phyloP scores from a whole-genome alignment of 2,329 filamentous ascomycete species.

The Cercospora citrullina region DNA sequence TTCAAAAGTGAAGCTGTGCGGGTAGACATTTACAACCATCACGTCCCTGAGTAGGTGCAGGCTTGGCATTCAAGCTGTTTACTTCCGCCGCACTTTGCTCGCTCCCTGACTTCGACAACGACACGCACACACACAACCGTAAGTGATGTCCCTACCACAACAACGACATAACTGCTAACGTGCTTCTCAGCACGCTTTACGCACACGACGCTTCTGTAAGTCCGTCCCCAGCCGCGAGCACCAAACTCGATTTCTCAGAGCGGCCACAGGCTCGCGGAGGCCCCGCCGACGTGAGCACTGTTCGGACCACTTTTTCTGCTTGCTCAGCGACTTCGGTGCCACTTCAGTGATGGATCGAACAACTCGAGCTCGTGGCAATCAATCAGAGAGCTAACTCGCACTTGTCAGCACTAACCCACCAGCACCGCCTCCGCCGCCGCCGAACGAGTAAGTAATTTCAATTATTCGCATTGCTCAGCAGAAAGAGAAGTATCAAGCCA shows the following conservation, averaged over 20 bases:
- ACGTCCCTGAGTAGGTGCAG: background rate
- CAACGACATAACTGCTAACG: background rate
- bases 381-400: background rate
- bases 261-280: background rate
- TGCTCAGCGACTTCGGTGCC: background rate
- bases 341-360: background rate
- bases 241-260: background rate
- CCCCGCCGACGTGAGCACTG: background rate
- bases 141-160: background rate
- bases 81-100: background rate
- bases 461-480: background rate
- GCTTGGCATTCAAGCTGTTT: conserved; percentile 7
- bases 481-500: conserved; percentile 12
- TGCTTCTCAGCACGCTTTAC: conserved; percentile 3
- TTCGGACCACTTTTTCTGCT: background rate
- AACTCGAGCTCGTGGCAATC: background rate
- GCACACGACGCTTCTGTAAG: conserved; percentile 7
- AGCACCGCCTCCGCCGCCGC: background rate
- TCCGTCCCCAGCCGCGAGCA: background rate
- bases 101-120: conserved; percentile 6
- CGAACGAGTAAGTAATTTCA: background rate
- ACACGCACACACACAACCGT: background rate
- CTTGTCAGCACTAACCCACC: conserved; percentile 3
- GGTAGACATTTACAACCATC: background rate
- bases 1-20: background rate